Evolutionary conservation across 2,329 filamentous ascomycete genomes (phyloP).

Genomic region (Neurospora sp.): DNA sequence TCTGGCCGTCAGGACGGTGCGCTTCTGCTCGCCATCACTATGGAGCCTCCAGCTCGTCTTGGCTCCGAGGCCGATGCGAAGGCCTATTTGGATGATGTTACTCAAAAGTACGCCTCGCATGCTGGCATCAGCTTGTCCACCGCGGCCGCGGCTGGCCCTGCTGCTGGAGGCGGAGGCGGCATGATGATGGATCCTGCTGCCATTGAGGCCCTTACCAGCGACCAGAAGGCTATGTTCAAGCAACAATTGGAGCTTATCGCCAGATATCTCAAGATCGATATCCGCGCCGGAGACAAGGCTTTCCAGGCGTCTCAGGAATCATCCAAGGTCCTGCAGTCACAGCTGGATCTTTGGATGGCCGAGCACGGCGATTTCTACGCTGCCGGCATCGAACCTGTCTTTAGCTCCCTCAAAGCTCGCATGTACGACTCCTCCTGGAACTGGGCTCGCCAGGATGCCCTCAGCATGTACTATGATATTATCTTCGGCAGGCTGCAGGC

Average conservation of each 20-base stretch:
- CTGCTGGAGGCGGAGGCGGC: conserved; percentile 60
- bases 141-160: conserved; percentile 63
- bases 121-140: conserved; percentile 78
- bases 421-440: conserved; percentile 99
- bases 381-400: conserved; percentile 84
- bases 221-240: conserved; percentile 93
- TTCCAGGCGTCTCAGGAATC: conserved; percentile 78
- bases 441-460: conserved; percentile 93
- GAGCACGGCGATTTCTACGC: conserved; percentile 98
- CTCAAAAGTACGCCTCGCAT: conserved; percentile 79
- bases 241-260: conserved; percentile 94
- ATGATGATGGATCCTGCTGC: conserved; percentile 99
- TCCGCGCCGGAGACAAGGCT: conserved; percentile 92
- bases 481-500: conserved; percentile 91
- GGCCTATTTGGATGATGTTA: conserved; percentile 76
- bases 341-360: conserved; percentile 87
- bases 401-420: conserved; percentile 86
- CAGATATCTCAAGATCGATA: conserved; percentile 92
- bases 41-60: conserved; percentile 82
- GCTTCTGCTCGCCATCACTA: conserved; percentile 78
- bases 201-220: conserved; percentile 92
- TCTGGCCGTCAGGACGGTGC: conserved; percentile 85
- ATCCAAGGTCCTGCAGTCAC: conserved; percentile 77
- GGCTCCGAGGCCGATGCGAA: conserved; percentile 88
- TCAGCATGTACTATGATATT: conserved; percentile 98